Base-by-base conservation (phyloP, 257 asterid species). In the Anisodus acutangulus region DNA sequence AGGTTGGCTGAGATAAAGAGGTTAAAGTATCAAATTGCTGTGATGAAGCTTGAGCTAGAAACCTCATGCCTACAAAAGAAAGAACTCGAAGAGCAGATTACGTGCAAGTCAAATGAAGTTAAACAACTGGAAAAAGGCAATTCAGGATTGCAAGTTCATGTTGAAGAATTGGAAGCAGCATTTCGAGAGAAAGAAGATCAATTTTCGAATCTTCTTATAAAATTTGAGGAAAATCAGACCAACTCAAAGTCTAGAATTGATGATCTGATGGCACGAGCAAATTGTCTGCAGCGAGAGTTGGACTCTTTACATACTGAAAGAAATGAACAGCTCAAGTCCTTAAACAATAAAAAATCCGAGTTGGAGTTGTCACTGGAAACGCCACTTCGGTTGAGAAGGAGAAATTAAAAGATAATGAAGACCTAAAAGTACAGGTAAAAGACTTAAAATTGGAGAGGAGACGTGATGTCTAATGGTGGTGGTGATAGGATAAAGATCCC, bases 11-110 rank as follows among this genome's bases (percentile, higher is more conserved):
- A 83, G 76, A 47, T 83, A 58, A 70, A 83, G 45, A 89, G 84
- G 9, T 85, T 94, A 68, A 94, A 91, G 90, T 89, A 59, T 31
- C 88, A 91, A 79, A 85, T 90, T 49, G 89, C 79, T 3, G 80
- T 41, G 6, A 84, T 93, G 93, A 93, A 70, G 86, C 74, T 78
- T 8, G 92, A 92, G 62, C 85, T 84, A 11, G 86, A 89, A 47
- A 89, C 47, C 6, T 85, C 91, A 53, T 45, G 55, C 19, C 12
- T 31, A 9, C 81, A 87, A 43, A 90, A 85, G 79, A 78, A 76
- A 68, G 83, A 80, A 19, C 9, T 85, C 7, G 85, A 91, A 76
- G 94, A 89, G 84, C 87, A 85, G 81, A 78, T 91, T 26, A 78
- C 82, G 70, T 41, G 81, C 58, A 89, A 79, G 57, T 85, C 63